These are phyloP conservation scores for Calonectria pteridis DNA, from an alignment of 2,329 filamentous ascomycete genomes.

Conservation along the genomic window DNA sequence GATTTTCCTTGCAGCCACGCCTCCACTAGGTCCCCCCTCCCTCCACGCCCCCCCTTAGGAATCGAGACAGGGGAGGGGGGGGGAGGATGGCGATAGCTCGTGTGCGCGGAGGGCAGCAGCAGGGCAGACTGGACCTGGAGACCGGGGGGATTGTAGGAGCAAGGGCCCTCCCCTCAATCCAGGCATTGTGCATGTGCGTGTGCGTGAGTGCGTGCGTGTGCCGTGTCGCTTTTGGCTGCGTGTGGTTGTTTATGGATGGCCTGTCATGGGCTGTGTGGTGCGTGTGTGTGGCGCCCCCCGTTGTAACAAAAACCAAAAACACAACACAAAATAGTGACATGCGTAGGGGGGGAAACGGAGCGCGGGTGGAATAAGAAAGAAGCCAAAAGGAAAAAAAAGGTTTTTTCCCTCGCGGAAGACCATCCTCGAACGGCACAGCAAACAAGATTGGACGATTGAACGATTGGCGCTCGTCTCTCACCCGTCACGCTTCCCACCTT, in stretches of 20 bases:
- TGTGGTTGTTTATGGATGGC: not conserved
- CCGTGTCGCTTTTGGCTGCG: not conserved
- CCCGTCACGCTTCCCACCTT: not conserved
- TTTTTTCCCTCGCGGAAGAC: not conserved
- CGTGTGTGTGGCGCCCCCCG: not conserved
- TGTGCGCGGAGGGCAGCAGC: not conserved
- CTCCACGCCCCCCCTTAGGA: not conserved
- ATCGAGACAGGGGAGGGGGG: not conserved
- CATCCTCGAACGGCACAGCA: not conserved
- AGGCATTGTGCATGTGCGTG: not conserved
- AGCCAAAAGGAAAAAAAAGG: not conserved
- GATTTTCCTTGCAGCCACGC: not conserved
- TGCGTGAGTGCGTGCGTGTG: not conserved
- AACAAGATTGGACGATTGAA: not conserved
- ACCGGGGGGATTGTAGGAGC: not conserved
- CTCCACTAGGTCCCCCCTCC: not conserved
- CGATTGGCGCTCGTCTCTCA: not conserved
- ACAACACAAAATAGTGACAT: not conserved
- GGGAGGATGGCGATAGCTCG: not conserved
- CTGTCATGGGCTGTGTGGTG: not conserved
- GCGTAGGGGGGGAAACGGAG: not conserved
- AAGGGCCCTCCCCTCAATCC: not conserved
- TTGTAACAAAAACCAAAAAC: too few species aligned
- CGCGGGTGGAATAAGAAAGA: not conserved
- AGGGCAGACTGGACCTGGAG: not conserved